Conservation (phyloP, 768 basidiomycete species). For the Amanita thiersii region DNA sequence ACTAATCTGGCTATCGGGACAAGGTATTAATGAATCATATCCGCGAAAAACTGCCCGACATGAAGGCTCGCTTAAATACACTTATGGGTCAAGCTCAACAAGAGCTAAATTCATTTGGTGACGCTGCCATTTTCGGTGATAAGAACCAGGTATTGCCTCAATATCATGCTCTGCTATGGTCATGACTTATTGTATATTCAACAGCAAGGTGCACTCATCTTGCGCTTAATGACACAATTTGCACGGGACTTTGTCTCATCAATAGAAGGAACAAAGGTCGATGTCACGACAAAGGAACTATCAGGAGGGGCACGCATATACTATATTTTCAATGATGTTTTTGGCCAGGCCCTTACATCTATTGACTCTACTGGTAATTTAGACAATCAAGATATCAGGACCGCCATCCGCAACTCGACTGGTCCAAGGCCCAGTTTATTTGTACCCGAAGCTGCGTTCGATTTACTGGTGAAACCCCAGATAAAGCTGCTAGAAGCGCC, state of each 20-base stretch:
- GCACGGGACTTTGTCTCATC: conserved; percentile 95
- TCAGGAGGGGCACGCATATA: conserved; percentile 98
- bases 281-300: conserved; percentile 96
- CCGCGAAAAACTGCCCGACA: conserved; percentile 96
- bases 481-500: conserved; percentile 95
- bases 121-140: conserved; percentile 86
- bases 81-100: conserved; percentile 99
- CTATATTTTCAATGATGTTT: conserved; percentile 99
- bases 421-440: conserved; percentile 95
- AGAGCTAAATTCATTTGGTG: conserved; percentile 94
- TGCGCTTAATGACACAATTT: conserved; percentile 98
- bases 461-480: conserved; percentile 94
- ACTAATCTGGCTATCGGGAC: neutral
- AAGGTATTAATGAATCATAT: conserved; percentile 96
- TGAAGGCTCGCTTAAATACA: conserved; percentile 97
- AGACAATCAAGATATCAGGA: conserved; percentile 91
- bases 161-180: neutral
- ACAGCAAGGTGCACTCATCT: conserved; percentile 80
- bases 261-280: conserved; percentile 93
- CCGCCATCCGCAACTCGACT: conserved; percentile 96
- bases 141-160: conserved; percentile 57
- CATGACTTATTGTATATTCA: conserved; percentile 10
- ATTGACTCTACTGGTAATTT: conserved; percentile 90
- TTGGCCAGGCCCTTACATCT: conserved; percentile 82
- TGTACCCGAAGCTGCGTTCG: conserved; percentile 95